A percentile compares a stretch with the other conserved stretches of the same genome.
These are phyloP conservation scores for Sutorius eximius DNA, from an alignment of 1,284 basidiomycete species.

Conservation along the genomic window DNA sequence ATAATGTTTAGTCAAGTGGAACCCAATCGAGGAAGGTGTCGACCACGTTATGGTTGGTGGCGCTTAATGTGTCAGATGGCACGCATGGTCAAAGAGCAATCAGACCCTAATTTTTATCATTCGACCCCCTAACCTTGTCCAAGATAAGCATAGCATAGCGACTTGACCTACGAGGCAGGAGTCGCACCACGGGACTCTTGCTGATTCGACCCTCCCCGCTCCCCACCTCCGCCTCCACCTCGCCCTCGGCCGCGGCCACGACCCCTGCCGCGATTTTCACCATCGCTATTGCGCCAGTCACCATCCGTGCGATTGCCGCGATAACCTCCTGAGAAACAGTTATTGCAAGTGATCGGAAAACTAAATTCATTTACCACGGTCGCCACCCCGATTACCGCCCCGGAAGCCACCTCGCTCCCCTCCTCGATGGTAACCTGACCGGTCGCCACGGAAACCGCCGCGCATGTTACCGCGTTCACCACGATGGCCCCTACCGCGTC, in stretches of 20 bases:
- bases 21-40: neutral
- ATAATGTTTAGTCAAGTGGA: neutral
- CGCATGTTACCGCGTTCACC: constrained; percentile 39
- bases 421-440: constrained; percentile 39
- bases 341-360: neutral
- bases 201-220: constrained; percentile 24
- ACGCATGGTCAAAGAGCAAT: neutral
- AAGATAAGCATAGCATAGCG: constrained; percentile 1
- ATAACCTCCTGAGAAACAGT: constrained; percentile 32
- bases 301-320: constrained; percentile 37
- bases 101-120: neutral
- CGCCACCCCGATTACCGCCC: constrained; percentile 43
- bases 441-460: constrained; percentile 39
- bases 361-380: constrained; percentile 37
- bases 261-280: constrained; percentile 42
- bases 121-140: neutral
- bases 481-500: constrained; percentile 44
- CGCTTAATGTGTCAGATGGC: neutral
- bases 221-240: constrained; percentile 37
- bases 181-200: constrained; percentile 22
- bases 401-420: constrained; percentile 39
- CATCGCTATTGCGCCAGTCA: constrained; percentile 41
- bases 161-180: constrained; percentile 19
- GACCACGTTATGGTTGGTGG: neutral
- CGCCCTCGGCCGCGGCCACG: constrained; percentile 48